These are phyloP conservation scores for Stachybotrys elegans DNA, from an alignment of 2,329 filamentous ascomycete genomes.

Conservation along the genomic window DNA sequence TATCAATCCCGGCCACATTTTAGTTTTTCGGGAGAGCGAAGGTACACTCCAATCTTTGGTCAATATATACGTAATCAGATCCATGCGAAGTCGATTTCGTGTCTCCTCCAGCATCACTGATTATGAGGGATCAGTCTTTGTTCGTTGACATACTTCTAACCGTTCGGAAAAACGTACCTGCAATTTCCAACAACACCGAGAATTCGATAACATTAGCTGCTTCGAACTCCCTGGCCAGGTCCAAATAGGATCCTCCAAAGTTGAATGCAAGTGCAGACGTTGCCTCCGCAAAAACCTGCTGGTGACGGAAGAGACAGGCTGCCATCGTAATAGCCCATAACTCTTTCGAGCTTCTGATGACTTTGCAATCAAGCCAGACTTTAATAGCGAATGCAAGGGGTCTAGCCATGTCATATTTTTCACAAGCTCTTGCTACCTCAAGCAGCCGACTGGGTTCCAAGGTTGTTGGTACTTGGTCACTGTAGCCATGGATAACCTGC, in stretches of 20 bases:
- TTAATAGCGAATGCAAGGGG: slow-evolving; percentile 2
- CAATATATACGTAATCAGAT: background rate
- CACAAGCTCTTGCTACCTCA: slow-evolving; percentile 17
- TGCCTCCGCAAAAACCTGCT: background rate
- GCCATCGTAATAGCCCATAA: background rate
- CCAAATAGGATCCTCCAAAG: background rate
- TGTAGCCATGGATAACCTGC: slow-evolving; percentile 22
- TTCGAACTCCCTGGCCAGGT: background rate
- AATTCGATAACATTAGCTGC: background rate
- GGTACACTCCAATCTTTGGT: background rate
- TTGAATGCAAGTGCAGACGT: background rate
- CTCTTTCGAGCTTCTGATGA: background rate
- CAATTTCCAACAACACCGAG: background rate
- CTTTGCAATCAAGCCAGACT: no score
- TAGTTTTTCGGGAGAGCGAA: no score
- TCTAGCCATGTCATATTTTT: slow-evolving; percentile 17
- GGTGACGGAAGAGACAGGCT: background rate
- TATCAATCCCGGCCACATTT: no score
- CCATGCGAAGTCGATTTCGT: background rate
- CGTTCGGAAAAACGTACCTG: background rate
- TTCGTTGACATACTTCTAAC: background rate
- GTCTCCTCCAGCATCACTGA: background rate
- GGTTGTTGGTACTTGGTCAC: slow-evolving; percentile 14
- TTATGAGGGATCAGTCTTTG: background rate
- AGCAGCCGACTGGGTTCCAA: slow-evolving; percentile 19